Evolutionary conservation across 371 early-diverging fungal genomes (phyloP).

Genomic region (Rhizomucor miehei): DNA sequence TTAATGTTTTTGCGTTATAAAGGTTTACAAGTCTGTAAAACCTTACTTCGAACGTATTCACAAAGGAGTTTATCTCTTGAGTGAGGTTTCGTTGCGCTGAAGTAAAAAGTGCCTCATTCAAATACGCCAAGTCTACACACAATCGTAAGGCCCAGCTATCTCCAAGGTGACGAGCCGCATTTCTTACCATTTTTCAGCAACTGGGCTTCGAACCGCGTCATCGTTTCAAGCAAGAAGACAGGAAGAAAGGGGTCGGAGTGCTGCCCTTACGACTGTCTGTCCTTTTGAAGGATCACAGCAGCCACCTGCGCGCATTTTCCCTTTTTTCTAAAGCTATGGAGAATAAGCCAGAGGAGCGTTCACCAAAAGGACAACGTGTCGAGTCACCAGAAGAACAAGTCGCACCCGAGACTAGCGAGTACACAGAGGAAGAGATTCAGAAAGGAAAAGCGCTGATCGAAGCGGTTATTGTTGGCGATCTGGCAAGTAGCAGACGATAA

Average conservation of each 20-base stretch:
- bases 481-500: conserved; percentile 18
- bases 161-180: too few relatives aligned
- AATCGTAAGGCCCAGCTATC: too few relatives aligned
- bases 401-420: conserved; percentile 6
- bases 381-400: conserved; percentile 1
- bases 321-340: neutral
- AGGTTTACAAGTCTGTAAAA: too few relatives aligned
- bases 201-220: too few relatives aligned
- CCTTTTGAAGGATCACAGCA: too few relatives aligned
- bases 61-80: conserved; percentile 8
- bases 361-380: conserved; percentile 6
- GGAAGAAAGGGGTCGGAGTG: too few relatives aligned
- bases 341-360: conserved; percentile 2
- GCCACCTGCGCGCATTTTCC: too few relatives aligned
- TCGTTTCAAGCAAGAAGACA: too few relatives aligned
- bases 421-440: conserved; percentile 35
- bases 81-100: conserved; percentile 7
- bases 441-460: conserved; percentile 31
- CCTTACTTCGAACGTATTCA: conserved; percentile 8
- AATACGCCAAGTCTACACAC: conserved; percentile 1
- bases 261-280: too few relatives aligned
- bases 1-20: too few relatives aligned
- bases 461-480: conserved; percentile 39
- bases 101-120: conserved; percentile 8
- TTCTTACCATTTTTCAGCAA: too few relatives aligned